These are phyloP conservation scores for Torulaspora franciscae DNA, from an alignment of 805 yeast species.

Conservation along the genomic window DNA sequence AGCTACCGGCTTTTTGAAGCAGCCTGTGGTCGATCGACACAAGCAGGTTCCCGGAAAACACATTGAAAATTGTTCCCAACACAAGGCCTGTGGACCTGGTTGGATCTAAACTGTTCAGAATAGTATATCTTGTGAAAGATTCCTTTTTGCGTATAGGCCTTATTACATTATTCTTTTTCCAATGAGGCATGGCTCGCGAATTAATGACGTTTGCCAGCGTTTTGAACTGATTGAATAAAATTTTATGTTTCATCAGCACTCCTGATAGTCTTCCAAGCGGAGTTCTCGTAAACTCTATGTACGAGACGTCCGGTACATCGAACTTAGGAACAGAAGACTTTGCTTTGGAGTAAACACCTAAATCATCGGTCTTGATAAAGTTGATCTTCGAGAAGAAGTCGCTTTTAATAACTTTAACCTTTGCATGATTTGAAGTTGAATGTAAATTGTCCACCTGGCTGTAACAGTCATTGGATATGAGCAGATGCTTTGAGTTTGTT, in stretches of 20 bases:
- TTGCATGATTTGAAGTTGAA: conserved; percentile 38
- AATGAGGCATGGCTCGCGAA: conserved; percentile 44
- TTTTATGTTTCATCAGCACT: conserved; percentile 85
- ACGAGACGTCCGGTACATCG: conserved; percentile 80
- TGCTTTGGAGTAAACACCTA: conserved; percentile 65
- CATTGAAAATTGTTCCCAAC: conserved; percentile 70
- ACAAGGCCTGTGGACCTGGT: conserved; percentile 83
- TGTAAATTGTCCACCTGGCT: conserved; percentile 67
- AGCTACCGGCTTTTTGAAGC: conserved; percentile 77
- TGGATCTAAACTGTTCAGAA: conserved; percentile 61
- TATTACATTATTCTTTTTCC: conserved; percentile 46
- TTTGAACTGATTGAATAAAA: conserved; percentile 83
- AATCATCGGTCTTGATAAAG: conserved; percentile 68
- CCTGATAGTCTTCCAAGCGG: conserved; percentile 92
- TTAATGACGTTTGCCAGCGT: conserved; percentile 63
- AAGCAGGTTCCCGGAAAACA: conserved; percentile 77
- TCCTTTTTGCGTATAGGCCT: conserved; percentile 37
- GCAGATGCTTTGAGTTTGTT: conserved; percentile 71
- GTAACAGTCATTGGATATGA: conserved; percentile 74
- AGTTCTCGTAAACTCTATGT: conserved; percentile 85
- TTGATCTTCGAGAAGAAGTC: conserved; percentile 31
- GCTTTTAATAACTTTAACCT: conserved; percentile 30
- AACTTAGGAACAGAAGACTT: conserved; percentile 57
- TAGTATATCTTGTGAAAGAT: conserved; percentile 43
- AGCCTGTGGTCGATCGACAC: conserved; percentile 73